Conservation (phyloP, 1,284 basidiomycete genomes). For the Pseudozyma pruni region DNA sequence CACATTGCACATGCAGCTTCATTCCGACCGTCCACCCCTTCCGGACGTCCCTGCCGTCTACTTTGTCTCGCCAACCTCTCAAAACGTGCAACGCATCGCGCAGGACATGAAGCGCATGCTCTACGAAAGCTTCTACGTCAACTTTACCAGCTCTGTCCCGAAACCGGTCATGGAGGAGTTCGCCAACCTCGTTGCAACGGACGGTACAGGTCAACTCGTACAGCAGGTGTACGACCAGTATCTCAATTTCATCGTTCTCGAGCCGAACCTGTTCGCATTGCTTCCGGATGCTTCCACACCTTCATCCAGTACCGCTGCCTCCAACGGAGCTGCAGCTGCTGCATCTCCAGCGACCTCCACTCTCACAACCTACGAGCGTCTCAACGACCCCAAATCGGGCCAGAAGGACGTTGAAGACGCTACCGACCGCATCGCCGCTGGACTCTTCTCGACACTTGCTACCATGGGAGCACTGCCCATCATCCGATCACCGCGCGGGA, state of each 20-base stretch:
- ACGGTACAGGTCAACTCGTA: constrained; percentile 78
- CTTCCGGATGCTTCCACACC: constrained; percentile 72
- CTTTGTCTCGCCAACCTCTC: constrained; percentile 89
- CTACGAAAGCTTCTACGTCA: constrained; percentile 93
- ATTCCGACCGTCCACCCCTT: constrained; percentile 86
- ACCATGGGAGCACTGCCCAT: constrained; percentile 92
- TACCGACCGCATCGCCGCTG: constrained; percentile 89
- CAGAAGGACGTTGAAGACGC: constrained; percentile 93
- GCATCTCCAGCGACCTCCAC: constrained; percentile 16
- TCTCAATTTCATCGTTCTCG: constrained; percentile 94
- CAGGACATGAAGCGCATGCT: constrained; percentile 80
- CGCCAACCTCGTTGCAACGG: constrained; percentile 84
- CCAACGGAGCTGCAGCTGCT: constrained; percentile 33
- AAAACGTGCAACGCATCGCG: constrained; percentile 78
- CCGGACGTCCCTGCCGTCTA: constrained; percentile 97
- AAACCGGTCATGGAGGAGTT: constrained; percentile 91
- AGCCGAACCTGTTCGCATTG: constrained; percentile 91
- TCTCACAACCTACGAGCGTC: constrained; percentile 77
- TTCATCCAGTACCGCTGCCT: constrained; percentile 36
- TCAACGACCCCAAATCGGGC: constrained; percentile 90
- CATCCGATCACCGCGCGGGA: constrained; percentile 92
- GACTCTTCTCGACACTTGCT: constrained; percentile 91
- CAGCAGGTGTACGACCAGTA: constrained; percentile 75
- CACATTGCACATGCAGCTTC: constrained; percentile 93
- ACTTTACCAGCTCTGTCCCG: constrained; percentile 91